A percentile compares a stretch with the other conserved stretches of the same genome.
phyloP scores from a whole-genome alignment of 2,329 filamentous ascomycete species.

The Dichotomopilus funicola region DNA sequence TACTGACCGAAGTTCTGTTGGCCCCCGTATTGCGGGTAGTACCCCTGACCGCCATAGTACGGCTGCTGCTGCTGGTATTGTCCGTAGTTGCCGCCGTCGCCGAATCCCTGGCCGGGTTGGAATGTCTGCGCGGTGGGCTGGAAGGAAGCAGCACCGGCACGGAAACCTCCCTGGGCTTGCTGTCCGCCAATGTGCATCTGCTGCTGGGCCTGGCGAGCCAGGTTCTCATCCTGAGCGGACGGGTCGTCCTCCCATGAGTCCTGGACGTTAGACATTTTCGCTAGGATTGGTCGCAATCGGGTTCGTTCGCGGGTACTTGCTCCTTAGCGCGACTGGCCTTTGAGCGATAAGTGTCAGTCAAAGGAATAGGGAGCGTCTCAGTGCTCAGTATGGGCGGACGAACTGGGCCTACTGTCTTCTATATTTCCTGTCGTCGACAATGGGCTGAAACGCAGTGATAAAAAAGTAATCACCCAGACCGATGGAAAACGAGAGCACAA shows the following conservation, averaged over 20 bases:
- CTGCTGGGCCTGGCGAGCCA: constrained; percentile 69
- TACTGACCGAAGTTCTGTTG: constrained; percentile 33
- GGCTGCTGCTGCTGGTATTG: constrained; percentile 50
- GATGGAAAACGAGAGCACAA: background rate
- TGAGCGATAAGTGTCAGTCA: constrained; percentile 8
- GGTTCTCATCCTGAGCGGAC: constrained; percentile 67
- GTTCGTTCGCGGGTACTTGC: background rate
- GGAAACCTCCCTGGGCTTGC: constrained; percentile 47
- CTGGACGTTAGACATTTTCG: constrained; percentile 64
- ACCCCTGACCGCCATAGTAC: constrained; percentile 44
- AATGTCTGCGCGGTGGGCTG: constrained; percentile 65
- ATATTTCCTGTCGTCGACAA: background rate
- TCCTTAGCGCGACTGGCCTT: background rate
- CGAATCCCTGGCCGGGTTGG: constrained; percentile 64
- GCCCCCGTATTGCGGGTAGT: constrained; percentile 51
- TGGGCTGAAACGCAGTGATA: background rate
- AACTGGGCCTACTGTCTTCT: background rate
- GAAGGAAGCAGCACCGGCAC: constrained; percentile 63
- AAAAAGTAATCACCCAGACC: background rate
- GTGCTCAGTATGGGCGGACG: background rate
- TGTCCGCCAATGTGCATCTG: constrained; percentile 65
- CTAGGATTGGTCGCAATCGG: background rate
- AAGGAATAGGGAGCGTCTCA: background rate
- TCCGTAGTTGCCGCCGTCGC: constrained; percentile 50
- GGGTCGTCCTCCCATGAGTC: constrained; percentile 94